Conservation (phyloP, 2,329 filamentous ascomycete species). For the Beauveria rudraprayagi region DNA sequence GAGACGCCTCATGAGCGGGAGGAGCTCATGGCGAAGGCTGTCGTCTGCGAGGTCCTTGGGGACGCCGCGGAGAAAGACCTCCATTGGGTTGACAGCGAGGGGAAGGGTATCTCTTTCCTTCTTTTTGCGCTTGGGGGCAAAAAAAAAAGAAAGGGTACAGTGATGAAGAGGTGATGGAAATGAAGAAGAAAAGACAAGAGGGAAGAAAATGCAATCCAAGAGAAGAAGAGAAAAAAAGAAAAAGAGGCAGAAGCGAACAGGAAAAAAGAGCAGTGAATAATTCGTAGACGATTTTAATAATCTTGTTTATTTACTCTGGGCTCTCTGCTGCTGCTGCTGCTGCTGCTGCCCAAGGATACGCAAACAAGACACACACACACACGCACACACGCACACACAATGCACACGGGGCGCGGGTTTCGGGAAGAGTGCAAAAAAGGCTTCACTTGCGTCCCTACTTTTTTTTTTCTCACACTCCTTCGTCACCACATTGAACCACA, state of each 20-base stretch:
- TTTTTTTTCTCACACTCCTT: no score
- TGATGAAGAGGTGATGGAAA: background rate
- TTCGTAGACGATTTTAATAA: background rate
- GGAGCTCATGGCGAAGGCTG: slow-evolving; percentile 30
- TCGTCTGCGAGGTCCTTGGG: slow-evolving; percentile 32
- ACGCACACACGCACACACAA: background rate
- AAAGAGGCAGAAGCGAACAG: background rate
- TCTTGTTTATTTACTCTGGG: background rate
- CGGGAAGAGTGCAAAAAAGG: no score
- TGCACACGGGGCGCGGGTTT: background rate
- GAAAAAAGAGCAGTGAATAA: no score
- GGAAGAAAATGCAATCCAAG: background rate
- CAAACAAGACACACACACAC: background rate
- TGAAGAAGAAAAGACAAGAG: background rate
- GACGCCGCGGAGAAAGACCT: slow-evolving; percentile 37
- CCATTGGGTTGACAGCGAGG: slow-evolving; percentile 27
- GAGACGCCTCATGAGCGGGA: slow-evolving; percentile 31
- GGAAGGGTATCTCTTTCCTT: no score
- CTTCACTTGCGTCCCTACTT: no score
- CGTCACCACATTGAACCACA: no score
- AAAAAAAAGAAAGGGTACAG: background rate
- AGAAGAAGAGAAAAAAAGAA: background rate
- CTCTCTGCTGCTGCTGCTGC: background rate
- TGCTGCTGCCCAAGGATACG: background rate
- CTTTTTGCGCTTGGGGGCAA: no score